These are phyloP conservation scores for Suhomyces faveliae DNA, from an alignment of 805 yeast genomes.

Conservation along the genomic window DNA sequence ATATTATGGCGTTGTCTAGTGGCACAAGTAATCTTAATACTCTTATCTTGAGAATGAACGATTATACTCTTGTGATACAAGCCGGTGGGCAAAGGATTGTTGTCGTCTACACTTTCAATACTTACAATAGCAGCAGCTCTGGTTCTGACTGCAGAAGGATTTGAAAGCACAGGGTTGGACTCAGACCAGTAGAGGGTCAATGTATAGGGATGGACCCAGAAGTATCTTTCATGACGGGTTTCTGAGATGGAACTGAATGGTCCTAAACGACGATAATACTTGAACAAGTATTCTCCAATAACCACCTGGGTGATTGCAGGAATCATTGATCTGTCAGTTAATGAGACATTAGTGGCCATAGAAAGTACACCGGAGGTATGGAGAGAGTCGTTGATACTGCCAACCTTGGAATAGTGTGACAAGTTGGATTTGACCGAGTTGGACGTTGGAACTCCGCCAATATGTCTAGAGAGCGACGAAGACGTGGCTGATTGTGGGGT, in stretches of 20 bases:
- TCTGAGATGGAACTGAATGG: conserved; percentile 74
- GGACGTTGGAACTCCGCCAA: conserved; percentile 8
- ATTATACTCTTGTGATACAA: conserved; percentile 80
- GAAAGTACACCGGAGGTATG: conserved; percentile 36
- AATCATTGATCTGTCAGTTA: conserved; percentile 68
- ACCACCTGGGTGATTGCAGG: conserved; percentile 90
- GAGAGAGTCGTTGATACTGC: conserved; percentile 32
- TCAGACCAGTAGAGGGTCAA: conserved; percentile 88
- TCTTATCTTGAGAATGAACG: conserved; percentile 63
- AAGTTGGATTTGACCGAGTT: conserved; percentile 29
- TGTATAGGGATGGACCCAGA: conserved; percentile 96
- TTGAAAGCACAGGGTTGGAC: conserved; percentile 70
- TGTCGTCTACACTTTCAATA: conserved; percentile 78
- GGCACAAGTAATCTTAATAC: conserved; percentile 80
- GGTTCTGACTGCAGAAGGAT: conserved; percentile 65
- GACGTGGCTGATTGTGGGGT: conserved; percentile 10
- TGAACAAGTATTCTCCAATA: conserved; percentile 86
- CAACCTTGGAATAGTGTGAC: conserved; percentile 27
- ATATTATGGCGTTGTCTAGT: conserved; percentile 84
- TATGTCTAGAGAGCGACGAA: conserved; percentile 5
- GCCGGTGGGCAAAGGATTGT: conserved; percentile 87
- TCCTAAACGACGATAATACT: conserved; percentile 77
- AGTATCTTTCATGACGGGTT: conserved; percentile 83
- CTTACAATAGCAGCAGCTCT: conserved; percentile 76
- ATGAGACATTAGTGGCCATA: conserved; percentile 61